Evolutionary conservation across 805 yeast genomes (phyloP).

Genomic region (Wickerhamomyces rabaulensis): DNA sequence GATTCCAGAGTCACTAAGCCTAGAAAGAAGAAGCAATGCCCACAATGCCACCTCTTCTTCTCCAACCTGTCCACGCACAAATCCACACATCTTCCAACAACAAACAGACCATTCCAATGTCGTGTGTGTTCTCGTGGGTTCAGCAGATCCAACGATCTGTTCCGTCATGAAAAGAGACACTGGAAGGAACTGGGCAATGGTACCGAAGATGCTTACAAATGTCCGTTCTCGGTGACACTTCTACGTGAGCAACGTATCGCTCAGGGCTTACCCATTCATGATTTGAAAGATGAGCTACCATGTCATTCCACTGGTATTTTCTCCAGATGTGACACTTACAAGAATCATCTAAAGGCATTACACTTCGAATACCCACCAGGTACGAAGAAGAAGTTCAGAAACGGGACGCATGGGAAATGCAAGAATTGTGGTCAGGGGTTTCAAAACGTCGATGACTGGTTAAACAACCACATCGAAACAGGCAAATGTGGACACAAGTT

Average conservation of each 20-base stretch:
- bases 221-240: constrained; percentile 56
- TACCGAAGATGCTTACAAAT: constrained; percentile 59
- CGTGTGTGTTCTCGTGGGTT: constrained; percentile 77
- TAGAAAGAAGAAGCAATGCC: constrained; percentile 67
- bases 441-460: constrained; percentile 74
- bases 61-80: constrained; percentile 81
- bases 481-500: constrained; percentile 14
- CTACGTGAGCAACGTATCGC: constrained; percentile 1
- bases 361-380: constrained; percentile 89
- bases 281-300: constrained; percentile 9
- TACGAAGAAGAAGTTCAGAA: constrained; percentile 72
- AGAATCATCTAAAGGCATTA: constrained; percentile 83
- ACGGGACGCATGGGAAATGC: constrained; percentile 66
- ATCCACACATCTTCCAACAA: constrained; percentile 69
- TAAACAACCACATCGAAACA: constrained; percentile 61
- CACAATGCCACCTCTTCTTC: constrained; percentile 61
- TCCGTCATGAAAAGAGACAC: constrained; percentile 82
- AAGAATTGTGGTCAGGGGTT: constrained; percentile 68
- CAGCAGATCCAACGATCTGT: constrained; percentile 80
- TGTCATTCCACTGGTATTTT: constrained; percentile 86
- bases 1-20: constrained; percentile 28
- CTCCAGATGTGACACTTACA: constrained; percentile 86
- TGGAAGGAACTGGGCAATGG: constrained; percentile 68
- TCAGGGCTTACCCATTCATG: neutral
- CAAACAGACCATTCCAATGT: constrained; percentile 74